Percentiles rank a stretch among this genome's conserved stretches.
phyloP scores from a whole-genome alignment of 2,329 filamentous ascomycete species.

The Nothophaeocryptopus gaeumannii region DNA sequence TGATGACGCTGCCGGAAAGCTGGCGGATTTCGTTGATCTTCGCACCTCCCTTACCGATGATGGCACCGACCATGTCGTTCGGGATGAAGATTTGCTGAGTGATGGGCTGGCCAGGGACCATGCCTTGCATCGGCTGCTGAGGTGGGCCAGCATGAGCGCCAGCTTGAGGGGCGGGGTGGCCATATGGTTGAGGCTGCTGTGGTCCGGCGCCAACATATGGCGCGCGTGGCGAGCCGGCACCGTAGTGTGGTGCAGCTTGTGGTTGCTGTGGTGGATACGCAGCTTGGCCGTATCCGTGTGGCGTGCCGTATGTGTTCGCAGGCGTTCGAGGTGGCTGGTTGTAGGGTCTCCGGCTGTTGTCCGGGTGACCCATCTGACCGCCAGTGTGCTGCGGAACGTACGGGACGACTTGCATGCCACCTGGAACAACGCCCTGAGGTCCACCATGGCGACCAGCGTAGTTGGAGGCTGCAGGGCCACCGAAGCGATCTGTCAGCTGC shows the following conservation, averaged over 20 bases:
- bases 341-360: conserved; percentile 72
- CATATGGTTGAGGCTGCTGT: conserved; percentile 63
- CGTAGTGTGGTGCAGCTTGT: conserved; percentile 75
- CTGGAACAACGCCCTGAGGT: conserved; percentile 87
- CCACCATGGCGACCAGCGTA: conserved; percentile 94
- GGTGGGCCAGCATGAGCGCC: conserved; percentile 63
- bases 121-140: conserved; percentile 67
- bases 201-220: conserved; percentile 78
- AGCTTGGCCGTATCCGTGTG: conserved; percentile 63
- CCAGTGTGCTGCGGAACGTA: conserved; percentile 91
- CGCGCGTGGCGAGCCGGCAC: conserved; percentile 64
- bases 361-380: conserved; percentile 86
- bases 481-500: conserved; percentile 94
- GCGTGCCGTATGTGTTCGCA: conserved; percentile 51
- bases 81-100: conserved; percentile 99
- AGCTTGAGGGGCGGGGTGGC: conserved; percentile 54
- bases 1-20: conserved; percentile 95
- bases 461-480: conserved; percentile 92
- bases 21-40: conserved; percentile 99
- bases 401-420: conserved; percentile 98
- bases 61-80: conserved; percentile 98
- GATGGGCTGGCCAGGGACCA: conserved; percentile 76
- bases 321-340: conserved; percentile 70
- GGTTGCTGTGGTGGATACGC: conserved; percentile 41
- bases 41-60: conserved; percentile 95